Evolutionary conservation across 805 yeast species (phyloP), one percentile per base, ranked within the genome.

Genomic region (Yamadazyma olivae): DNA sequence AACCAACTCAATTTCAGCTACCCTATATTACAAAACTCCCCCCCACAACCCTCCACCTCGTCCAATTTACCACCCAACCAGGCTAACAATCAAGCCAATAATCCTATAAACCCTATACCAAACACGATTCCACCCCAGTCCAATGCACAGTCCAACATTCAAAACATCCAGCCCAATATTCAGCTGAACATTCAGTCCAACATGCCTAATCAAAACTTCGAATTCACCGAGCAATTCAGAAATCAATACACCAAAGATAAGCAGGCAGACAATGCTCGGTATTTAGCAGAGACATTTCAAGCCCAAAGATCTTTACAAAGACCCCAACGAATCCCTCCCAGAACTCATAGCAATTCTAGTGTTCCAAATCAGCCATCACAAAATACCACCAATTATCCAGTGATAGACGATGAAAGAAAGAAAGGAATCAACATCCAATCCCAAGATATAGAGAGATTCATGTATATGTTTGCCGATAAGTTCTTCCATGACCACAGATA

Each of bases 401-500:
- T 7, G 23, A 20, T 20, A 20, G 23, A 20, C 10, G 23, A 20
- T 10, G 18, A 12, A 5, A 20, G 25, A 16, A 34, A 34, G 9
- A 28, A 15, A 12, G 39, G 37, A 8, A 14, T 38, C 13, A 30
- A 18, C 10, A 52, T 56, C 4, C 45, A 41, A 33, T 57, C 58
- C 1, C 45, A 51, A 6, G 72, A 65, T 36, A 61, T 67, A 24
- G 72, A 67, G 45, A 46, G 65, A 31, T 66, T 67, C 33, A 53
- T 67, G 19, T 62, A 58, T 38, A 56, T 60, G 49, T 63, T 62
- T 46, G 74, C 70, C 5, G 72, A 65, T 47, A 46, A 59, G 30
- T 68, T 66, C 39, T 67, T 68, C 53, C 58, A 51, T 39, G 64
- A 62, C 28, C 59, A 63, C 45, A 64, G 57, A 36, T 61, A 54